Conservation (phyloP, 768 basidiomycete species). For the Melanogaster broomeanus region DNA sequence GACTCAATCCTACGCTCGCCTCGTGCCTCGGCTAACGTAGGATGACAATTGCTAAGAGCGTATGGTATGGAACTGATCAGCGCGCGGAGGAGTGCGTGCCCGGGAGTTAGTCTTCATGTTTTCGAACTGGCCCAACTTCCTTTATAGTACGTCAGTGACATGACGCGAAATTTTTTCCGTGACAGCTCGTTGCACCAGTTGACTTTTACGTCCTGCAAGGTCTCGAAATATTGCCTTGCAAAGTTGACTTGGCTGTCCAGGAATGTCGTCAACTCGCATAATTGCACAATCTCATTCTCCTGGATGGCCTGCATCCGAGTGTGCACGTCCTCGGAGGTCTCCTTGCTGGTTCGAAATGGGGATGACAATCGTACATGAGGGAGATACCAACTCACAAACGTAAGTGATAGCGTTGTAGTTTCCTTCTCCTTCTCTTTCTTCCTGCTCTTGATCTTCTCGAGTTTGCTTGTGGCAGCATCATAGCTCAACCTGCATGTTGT, state of each 20-base stretch:
- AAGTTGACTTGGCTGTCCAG: constrained; percentile 76
- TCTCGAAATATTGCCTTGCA: constrained; percentile 70
- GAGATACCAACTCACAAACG: constrained; percentile 63
- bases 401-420: constrained; percentile 60
- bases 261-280: constrained; percentile 69
- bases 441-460: constrained; percentile 61
- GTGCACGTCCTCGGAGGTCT: constrained; percentile 83
- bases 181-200: constrained; percentile 63
- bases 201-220: constrained; percentile 65
- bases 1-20: too few relatives aligned
- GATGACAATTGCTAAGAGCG: too few relatives aligned
- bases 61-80: constrained; percentile 34
- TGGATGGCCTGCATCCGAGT: constrained; percentile 78
- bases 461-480: constrained; percentile 72
- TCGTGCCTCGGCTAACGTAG: too few relatives aligned
- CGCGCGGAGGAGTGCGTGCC: constrained; percentile 13
- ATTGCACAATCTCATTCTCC: constrained; percentile 72
- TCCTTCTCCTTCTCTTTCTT: constrained; percentile 88
- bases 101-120: constrained; percentile 17
- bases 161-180: background rate
- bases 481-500: constrained; percentile 57
- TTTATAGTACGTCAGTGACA: constrained; percentile 18
- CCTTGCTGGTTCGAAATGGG: constrained; percentile 56
- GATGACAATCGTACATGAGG: constrained; percentile 1
- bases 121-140: constrained; percentile 31